Evolutionary conservation across 306 rosid genomes (phyloP), one percentile per base, ranked within the genome.

Genomic region (Vigna radiata): DNA sequence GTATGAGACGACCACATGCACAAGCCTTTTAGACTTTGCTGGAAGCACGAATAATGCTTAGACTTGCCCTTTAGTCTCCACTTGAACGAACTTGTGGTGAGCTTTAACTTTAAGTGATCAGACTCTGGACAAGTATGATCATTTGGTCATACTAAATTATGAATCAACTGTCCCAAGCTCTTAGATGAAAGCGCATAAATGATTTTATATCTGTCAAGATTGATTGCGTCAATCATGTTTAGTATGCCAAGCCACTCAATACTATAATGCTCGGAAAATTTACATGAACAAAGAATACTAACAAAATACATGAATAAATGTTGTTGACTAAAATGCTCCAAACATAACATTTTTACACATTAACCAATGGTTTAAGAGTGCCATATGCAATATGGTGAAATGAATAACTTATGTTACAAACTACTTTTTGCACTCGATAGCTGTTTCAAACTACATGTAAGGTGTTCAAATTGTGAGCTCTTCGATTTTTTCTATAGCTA

Each of bases 391-490:
- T 27, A 15, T 14, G 33, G 39, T 77, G 61, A 55, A 67, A 41
- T 44, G 61, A 33, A 59, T 58, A 31, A 59, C 54, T 41, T 41
- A 25, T 54, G 46, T 9, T 2, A 25, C 33, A 19, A 46, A 59
- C 1, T 70, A 60, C 14, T 47, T 18, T 16, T 47, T 46, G 43
- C 70, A 13, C 60, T 68, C 31, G 59, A 29, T 68, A 7, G 5
- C 69, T 52, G 54, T 43, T 77, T 56, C 60, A 68, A n/a, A 60
- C 21, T 70, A 62, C 76, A 29, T 53, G 69, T 73, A 37, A 65
- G 31, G 52, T 39, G 53, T 77, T 54, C 31, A 37, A 53, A 60
- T 23, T 68, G 53, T 60, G 19, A 8, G 14, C 64, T 37, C 16
- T 47, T 54, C 59, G 54, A 68, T 58, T 47, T 81, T 23, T 33